phyloP scores from a whole-genome alignment of 495 filamentous ascomycete species.

The Trichoderma reesei region DNA sequence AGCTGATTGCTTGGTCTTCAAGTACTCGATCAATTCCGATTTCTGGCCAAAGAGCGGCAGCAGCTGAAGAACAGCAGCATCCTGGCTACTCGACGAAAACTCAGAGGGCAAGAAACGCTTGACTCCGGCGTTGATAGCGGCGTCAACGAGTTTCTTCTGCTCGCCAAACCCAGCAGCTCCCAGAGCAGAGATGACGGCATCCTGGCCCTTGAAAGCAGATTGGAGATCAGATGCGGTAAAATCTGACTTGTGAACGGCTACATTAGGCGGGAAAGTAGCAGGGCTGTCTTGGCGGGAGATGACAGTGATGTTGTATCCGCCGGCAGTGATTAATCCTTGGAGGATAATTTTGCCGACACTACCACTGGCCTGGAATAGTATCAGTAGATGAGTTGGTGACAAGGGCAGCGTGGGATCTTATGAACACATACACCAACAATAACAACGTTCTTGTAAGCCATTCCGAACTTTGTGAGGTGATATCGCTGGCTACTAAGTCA shows the following conservation, averaged over 20 bases:
- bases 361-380: slow-evolving; percentile 37
- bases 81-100: slow-evolving; percentile 43
- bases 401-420: neutral
- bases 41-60: slow-evolving; percentile 41
- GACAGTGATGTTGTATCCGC: slow-evolving; percentile 44
- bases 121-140: slow-evolving; percentile 43
- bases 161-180: slow-evolving; percentile 20
- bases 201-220: slow-evolving; percentile 41
- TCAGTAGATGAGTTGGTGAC: neutral
- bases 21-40: slow-evolving; percentile 36
- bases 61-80: slow-evolving; percentile 21
- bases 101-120: slow-evolving; percentile 51
- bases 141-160: slow-evolving; percentile 45
- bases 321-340: slow-evolving; percentile 36
- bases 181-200: slow-evolving; percentile 44
- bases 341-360: slow-evolving; percentile 44
- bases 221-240: slow-evolving; percentile 19
- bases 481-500: neutral
- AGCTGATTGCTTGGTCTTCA: slow-evolving; percentile 29
- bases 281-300: slow-evolving; percentile 36
- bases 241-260: slow-evolving; percentile 39
- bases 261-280: slow-evolving; percentile 25
- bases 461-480: slow-evolving; percentile 15
- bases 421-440: slow-evolving; percentile 34
- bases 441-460: slow-evolving; percentile 37